These are phyloP conservation scores for Globisporangium iwayamae DNA, from an alignment of 352 stramenopile species.

Conservation along the genomic window DNA sequence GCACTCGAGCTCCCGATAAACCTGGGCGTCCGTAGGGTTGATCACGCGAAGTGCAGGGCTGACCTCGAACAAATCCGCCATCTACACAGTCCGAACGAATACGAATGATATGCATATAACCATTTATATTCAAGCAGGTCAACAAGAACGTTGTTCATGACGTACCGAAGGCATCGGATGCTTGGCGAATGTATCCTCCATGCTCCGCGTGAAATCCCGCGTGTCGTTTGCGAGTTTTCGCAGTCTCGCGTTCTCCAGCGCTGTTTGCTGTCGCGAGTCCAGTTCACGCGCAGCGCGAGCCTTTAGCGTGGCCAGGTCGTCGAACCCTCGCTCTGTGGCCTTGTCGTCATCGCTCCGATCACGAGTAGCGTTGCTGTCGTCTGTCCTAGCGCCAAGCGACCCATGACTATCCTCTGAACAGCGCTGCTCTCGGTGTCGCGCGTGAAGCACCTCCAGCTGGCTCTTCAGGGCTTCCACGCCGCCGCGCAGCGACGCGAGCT, in stretches of 20 bases:
- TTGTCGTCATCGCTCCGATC: background rate
- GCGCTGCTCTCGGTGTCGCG: background rate
- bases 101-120: background rate
- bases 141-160: background rate
- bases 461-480: conserved; percentile 28
- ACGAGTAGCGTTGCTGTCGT: background rate
- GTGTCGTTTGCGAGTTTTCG: conserved; percentile 8
- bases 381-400: background rate
- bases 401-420: background rate
- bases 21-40: background rate
- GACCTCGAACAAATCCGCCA: background rate
- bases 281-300: conserved; percentile 14
- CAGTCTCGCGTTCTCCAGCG: conserved; percentile 16
- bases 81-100: background rate
- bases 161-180: conserved; percentile 6
- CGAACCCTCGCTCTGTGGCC: background rate
- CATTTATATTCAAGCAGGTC: background rate
- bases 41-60: background rate
- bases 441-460: conserved; percentile 23
- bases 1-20: conserved; percentile 4
- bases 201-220: conserved; percentile 1
- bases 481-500: conserved; percentile 23
- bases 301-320: conserved; percentile 5
- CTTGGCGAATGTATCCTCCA: conserved; percentile 3
- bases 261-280: conserved; percentile 7